Evolutionary conservation across 345 rosid species (phyloP).

Genomic region (Populus euphratica): DNA sequence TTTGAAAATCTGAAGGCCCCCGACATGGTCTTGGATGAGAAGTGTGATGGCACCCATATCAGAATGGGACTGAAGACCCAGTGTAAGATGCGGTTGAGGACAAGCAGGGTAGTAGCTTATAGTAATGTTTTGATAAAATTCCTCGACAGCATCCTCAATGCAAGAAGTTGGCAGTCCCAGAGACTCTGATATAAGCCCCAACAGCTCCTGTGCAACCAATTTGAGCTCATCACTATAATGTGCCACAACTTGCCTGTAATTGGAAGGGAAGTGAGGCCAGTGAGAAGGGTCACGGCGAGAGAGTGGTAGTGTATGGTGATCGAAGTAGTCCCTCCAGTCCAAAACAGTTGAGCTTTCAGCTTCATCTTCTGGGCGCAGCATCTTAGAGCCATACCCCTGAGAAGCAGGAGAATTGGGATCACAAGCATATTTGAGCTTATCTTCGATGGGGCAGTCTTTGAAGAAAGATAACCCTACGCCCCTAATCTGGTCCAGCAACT

Average conservation of each 20-base stretch:
- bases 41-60: slow-evolving; percentile 81
- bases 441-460: slow-evolving; percentile 45
- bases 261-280: slow-evolving; percentile 70
- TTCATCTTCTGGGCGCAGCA: slow-evolving; percentile 41
- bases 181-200: slow-evolving; percentile 65
- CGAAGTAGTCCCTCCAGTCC: slow-evolving; percentile 96
- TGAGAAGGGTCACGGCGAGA: slow-evolving; percentile 62
- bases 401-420: slow-evolving; percentile 61
- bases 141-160: slow-evolving; percentile 65
- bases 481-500: slow-evolving; percentile 46
- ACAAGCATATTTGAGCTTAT: slow-evolving; percentile 73
- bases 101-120: slow-evolving; percentile 87
- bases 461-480: slow-evolving; percentile 52
- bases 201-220: slow-evolving; percentile 51
- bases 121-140: slow-evolving; percentile 81
- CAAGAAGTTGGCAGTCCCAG: slow-evolving; percentile 44
- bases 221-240: slow-evolving; percentile 63
- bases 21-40: slow-evolving; percentile 75
- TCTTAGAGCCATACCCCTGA: slow-evolving; percentile 78
- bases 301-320: slow-evolving; percentile 79
- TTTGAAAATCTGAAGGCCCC: slow-evolving; percentile 75
- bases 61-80: slow-evolving; percentile 88
- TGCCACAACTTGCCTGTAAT: slow-evolving; percentile 58
- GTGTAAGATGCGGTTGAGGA: slow-evolving; percentile 80
- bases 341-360: slow-evolving; percentile 37